phyloP scores from a whole-genome alignment of 2,329 filamentous ascomycete genomes.

The Amauroascus verrucosus region DNA sequence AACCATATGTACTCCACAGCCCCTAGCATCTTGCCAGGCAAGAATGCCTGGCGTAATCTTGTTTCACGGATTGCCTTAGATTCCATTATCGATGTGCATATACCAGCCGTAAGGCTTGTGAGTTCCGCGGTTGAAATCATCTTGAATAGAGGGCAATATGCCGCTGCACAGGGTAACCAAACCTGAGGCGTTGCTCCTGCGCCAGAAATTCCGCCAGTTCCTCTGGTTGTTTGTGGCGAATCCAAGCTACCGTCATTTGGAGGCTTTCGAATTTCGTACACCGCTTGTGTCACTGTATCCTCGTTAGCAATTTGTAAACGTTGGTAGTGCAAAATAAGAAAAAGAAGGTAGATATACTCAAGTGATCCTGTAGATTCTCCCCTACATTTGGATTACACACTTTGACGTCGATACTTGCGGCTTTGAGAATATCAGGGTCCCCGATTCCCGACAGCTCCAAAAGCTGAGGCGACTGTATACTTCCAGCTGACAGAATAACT shows the following conservation, averaged over 20 bases:
- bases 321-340: constrained; percentile 20
- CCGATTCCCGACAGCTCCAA: constrained; percentile 55
- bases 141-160: constrained; percentile 21
- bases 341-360: constrained; percentile 18
- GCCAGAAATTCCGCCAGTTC: constrained; percentile 26
- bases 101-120: constrained; percentile 28
- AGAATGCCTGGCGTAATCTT: not conserved
- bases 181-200: constrained; percentile 27
- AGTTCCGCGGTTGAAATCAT: constrained; percentile 28
- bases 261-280: not conserved
- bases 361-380: constrained; percentile 43
- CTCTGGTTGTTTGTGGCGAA: constrained; percentile 14
- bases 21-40: not conserved
- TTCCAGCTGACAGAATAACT: constrained; percentile 51
- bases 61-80: not conserved
- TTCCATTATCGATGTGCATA: constrained; percentile 16
- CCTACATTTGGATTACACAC: constrained; percentile 40
- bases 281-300: constrained; percentile 26
- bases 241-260: constrained; percentile 5
- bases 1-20: constrained; percentile 23
- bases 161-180: constrained; percentile 27
- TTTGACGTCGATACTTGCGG: constrained; percentile 36
- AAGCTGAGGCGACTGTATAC: constrained; percentile 47
- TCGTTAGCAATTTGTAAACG: constrained; percentile 23
- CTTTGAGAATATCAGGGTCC: constrained; percentile 33